Conservation (phyloP, 371 early-diverging fungal genomes). For the Rhizopus delemar region DNA sequence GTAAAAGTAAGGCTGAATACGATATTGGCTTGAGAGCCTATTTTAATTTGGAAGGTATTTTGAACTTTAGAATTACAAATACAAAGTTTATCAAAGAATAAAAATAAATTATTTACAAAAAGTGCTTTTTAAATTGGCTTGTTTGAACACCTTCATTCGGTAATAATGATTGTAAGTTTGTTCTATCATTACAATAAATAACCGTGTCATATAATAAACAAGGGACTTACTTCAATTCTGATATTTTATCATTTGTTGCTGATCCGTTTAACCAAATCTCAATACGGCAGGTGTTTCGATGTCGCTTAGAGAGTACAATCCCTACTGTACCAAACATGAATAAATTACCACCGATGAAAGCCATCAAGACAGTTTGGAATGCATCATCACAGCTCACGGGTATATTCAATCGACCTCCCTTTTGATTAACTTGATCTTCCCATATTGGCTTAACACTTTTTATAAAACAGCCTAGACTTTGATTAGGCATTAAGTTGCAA, state of each 20-base stretch:
- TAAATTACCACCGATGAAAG: constrained; percentile 55
- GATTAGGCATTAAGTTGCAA: constrained; percentile 46
- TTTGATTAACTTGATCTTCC: constrained; percentile 57
- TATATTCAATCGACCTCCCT: constrained; percentile 50
- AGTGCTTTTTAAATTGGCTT: background rate
- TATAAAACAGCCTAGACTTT: constrained; percentile 58
- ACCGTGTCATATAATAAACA: too few species aligned
- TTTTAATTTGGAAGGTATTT: background rate
- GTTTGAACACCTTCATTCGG: background rate
- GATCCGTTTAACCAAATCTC: constrained; percentile 55
- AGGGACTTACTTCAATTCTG: constrained; percentile 32
- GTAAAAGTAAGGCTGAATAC: background rate
- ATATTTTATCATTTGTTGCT: constrained; percentile 18
- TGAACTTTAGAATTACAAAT: background rate
- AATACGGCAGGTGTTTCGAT: constrained; percentile 52
- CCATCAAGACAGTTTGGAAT: constrained; percentile 53
- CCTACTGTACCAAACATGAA: constrained; percentile 34
- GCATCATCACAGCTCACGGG: constrained; percentile 37
- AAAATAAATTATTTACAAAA: background rate
- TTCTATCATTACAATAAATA: too few species aligned
- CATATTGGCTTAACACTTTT: constrained; percentile 62
- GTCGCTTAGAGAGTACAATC: constrained; percentile 45
- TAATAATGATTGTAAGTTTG: background rate
- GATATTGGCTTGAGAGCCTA: background rate
- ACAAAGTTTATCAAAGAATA: background rate